A percentile compares a stretch with the other conserved stretches of the same genome.
Evolutionary conservation across 345 rosid species (phyloP).

Genomic region (Aurinia saxatilis): DNA sequence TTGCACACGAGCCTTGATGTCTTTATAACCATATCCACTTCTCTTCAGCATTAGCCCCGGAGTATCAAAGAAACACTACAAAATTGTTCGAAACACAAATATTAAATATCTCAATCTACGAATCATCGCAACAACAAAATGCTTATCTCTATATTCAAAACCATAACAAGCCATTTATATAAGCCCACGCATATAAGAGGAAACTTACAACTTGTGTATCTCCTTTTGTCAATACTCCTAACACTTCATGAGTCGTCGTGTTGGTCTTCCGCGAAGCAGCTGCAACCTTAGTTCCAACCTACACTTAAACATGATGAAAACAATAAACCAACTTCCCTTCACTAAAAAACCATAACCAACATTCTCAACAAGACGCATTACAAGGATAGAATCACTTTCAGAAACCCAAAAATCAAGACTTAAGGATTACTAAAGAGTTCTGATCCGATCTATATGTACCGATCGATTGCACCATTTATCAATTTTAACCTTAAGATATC

Average conservation of each 20-base stretch:
- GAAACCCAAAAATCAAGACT: neutral
- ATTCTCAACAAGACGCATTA: neutral
- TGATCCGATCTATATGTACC: too few relatives aligned
- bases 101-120: neutral
- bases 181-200: neutral
- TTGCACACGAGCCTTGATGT: slow-evolving; percentile 69
- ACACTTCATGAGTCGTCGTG: slow-evolving; percentile 89
- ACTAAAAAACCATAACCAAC: neutral
- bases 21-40: slow-evolving; percentile 66
- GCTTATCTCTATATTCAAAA: too few relatives aligned
- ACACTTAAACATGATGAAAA: slow-evolving; percentile 1
- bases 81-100: slow-evolving; percentile 2
- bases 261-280: slow-evolving; percentile 96
- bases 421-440: neutral
- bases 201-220: slow-evolving; percentile 75
- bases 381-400: neutral
- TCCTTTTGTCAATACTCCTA: slow-evolving; percentile 79
- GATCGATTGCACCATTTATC: too few relatives aligned
- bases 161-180: neutral
- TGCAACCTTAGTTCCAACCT: slow-evolving; percentile 92
- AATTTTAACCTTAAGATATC: too few relatives aligned
- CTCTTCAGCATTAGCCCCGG: slow-evolving; percentile 72
- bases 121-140: neutral
- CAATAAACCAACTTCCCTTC: too few relatives aligned
- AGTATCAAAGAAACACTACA: slow-evolving; percentile 91